Conservation (phyloP, 306 rosid species). For the Cucumis cinereus region DNA sequence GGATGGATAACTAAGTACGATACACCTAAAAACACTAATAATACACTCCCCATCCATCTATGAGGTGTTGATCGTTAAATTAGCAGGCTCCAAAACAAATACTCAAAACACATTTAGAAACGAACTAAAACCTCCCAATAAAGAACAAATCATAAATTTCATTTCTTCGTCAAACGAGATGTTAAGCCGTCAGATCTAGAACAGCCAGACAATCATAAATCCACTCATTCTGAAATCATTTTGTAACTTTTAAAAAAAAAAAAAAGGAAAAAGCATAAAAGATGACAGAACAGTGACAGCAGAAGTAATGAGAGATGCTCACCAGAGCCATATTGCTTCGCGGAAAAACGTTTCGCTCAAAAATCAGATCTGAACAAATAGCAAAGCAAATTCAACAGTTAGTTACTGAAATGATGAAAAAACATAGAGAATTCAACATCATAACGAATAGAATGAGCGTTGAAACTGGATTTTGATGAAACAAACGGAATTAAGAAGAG, state of each 20-base stretch:
- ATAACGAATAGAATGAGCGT: background rate
- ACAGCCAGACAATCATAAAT: background rate
- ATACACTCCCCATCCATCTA: too few species aligned
- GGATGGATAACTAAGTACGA: background rate
- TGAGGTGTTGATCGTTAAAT: background rate
- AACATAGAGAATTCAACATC: background rate
- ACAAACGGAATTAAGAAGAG: background rate
- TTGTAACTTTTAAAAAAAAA: background rate
- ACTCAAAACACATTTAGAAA: background rate
- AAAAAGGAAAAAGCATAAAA: background rate
- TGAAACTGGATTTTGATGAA: background rate
- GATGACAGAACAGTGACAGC: too few species aligned
- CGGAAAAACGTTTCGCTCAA: constrained; percentile 25
- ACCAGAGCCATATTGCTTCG: constrained; percentile 69
- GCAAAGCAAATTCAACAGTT: background rate
- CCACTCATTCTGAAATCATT: background rate
- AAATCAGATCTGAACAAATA: constrained; percentile 37
- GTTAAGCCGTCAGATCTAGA: background rate
- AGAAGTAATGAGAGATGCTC: constrained; percentile 11
- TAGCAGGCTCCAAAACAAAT: background rate
- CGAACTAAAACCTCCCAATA: background rate
- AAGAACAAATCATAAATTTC: background rate
- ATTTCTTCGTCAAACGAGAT: background rate
- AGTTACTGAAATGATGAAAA: background rate
- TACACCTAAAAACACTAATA: too few species aligned